Percentiles rank a stretch among this genome's conserved stretches.
Evolutionary conservation across 495 filamentous ascomycete genomes (phyloP).

Genomic region (Penicillium odoratum): DNA sequence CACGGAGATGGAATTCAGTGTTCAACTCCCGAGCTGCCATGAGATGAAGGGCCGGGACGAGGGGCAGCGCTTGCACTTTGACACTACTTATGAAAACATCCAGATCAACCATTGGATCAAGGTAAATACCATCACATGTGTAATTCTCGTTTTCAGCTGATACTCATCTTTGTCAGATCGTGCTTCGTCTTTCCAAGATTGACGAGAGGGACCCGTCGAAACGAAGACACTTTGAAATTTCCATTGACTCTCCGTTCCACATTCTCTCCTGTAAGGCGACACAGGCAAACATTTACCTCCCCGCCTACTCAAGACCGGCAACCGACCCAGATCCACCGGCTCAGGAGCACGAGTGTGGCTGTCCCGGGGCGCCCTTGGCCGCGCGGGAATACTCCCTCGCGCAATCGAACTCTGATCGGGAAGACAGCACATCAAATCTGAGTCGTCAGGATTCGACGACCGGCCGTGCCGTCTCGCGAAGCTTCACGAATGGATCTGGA

Average conservation of each 20-base stretch:
- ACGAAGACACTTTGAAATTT: slow-evolving; percentile 95
- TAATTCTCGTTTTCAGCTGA: not conserved
- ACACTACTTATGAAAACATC: slow-evolving; percentile 94
- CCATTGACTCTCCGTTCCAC: slow-evolving; percentile 96
- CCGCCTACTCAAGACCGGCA: slow-evolving; percentile 73
- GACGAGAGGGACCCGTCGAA: slow-evolving; percentile 80
- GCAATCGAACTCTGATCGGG: slow-evolving; percentile 33
- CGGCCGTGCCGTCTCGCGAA: slow-evolving; percentile 34
- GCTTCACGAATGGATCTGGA: slow-evolving; percentile 48
- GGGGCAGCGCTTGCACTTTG: slow-evolving; percentile 74
- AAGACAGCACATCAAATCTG: slow-evolving; percentile 22
- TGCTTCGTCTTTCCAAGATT: slow-evolving; percentile 89
- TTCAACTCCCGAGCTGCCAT: slow-evolving; percentile 90
- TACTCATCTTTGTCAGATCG: slow-evolving; percentile 61
- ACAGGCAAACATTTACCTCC: slow-evolving; percentile 84
- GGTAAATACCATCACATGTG: slow-evolving; percentile 50
- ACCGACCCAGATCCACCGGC: slow-evolving; percentile 44
- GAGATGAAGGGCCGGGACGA: slow-evolving; percentile 79
- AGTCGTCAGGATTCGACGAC: slow-evolving; percentile 14
- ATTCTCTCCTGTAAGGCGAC: slow-evolving; percentile 93
- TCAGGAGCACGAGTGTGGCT: slow-evolving; percentile 69
- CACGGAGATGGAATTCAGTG: slow-evolving; percentile 96
- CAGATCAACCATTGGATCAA: slow-evolving; percentile 99
- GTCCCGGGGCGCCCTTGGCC: slow-evolving; percentile 61
- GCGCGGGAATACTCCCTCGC: slow-evolving; percentile 40